Percentiles rank a stretch among this genome's conserved stretches.
These are phyloP conservation scores for Chlorella sp. DNA, from an alignment of 139 green algal genomes.

Conservation along the genomic window DNA sequence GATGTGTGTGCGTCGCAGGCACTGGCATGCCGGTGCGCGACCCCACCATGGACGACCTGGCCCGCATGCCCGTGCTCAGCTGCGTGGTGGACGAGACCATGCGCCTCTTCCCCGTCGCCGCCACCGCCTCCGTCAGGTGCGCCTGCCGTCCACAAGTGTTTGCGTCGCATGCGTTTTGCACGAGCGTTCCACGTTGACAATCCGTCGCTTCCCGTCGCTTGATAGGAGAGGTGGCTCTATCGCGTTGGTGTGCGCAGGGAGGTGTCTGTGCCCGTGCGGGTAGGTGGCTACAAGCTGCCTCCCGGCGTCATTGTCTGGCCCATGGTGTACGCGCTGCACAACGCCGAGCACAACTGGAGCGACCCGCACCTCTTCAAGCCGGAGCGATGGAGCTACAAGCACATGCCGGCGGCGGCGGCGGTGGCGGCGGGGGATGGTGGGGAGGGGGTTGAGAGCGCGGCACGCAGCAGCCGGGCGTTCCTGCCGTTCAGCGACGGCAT, in stretches of 20 bases:
- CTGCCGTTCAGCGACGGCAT: conserved; percentile 47
- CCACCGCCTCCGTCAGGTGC: conserved; percentile 42
- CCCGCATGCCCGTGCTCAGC: conserved; percentile 34
- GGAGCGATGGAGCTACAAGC: conserved; percentile 7
- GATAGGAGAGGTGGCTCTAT: too few species aligned
- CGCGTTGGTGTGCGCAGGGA: conserved; percentile 19
- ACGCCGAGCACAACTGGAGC: conserved; percentile 39
- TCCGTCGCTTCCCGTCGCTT: too few species aligned
- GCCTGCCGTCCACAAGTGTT: too few species aligned
- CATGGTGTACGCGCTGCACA: conserved; percentile 56
- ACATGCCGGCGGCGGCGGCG: neutral
- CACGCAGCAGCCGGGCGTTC: conserved; percentile 10
- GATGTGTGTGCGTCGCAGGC: conserved; percentile 11
- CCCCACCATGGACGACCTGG: conserved; percentile 35
- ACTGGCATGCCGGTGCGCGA: neutral
- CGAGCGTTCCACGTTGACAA: too few species aligned
- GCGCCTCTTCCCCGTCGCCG: conserved; percentile 45
- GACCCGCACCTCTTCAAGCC: conserved; percentile 24
- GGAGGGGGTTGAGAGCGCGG: neutral
- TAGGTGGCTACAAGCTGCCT: conserved; percentile 24
- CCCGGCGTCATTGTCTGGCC: conserved; percentile 49
- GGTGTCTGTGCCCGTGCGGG: conserved; percentile 23
- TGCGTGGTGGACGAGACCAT: conserved; percentile 49
- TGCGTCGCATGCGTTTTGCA: too few species aligned
- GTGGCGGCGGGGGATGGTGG: neutral